These are phyloP conservation scores for Suhomyces tanzawaensis DNA, from an alignment of 805 yeast species.

Conservation along the genomic window DNA sequence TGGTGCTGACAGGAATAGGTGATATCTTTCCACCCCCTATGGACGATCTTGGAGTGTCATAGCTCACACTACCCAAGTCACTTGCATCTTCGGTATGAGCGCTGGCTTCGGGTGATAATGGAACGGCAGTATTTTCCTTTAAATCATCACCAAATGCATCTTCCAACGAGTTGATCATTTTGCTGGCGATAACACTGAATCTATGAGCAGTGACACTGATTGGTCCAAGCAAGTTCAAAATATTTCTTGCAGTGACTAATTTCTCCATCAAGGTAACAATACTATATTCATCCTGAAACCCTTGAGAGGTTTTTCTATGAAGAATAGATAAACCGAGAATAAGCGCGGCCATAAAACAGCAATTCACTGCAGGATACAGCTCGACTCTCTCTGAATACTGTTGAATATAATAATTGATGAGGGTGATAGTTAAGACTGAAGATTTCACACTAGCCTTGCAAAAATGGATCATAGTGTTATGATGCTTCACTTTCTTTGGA, in stretches of 20 bases:
- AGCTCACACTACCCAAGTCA: background rate
- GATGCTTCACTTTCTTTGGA: slow-evolving; percentile 11
- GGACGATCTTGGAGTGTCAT: background rate
- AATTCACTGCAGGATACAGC: slow-evolving; percentile 31
- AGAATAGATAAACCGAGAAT: slow-evolving; percentile 32
- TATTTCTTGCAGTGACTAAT: slow-evolving; percentile 9
- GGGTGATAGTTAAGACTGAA: slow-evolving; percentile 31
- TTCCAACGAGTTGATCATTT: slow-evolving; percentile 13
- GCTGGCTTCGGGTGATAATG: background rate
- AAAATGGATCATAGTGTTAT: slow-evolving; percentile 19
- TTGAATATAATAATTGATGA: slow-evolving; percentile 24
- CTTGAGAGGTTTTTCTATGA: slow-evolving; percentile 12
- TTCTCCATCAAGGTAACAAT: slow-evolving; percentile 9
- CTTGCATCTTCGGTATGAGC: background rate
- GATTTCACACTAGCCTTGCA: slow-evolving; percentile 37
- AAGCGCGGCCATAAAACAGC: slow-evolving; percentile 36
- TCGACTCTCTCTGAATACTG: slow-evolving; percentile 33
- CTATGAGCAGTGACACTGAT: slow-evolving; percentile 12
- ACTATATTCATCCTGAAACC: slow-evolving; percentile 15
- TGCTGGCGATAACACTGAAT: slow-evolving; percentile 12
- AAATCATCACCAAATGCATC: slow-evolving; percentile 8
- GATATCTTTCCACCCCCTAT: background rate
- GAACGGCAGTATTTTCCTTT: background rate
- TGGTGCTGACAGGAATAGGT: background rate
- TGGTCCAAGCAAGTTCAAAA: slow-evolving; percentile 11